Conservation (phyloP, 352 stramenopile genomes). For the Blastocystis sp. region DNA sequence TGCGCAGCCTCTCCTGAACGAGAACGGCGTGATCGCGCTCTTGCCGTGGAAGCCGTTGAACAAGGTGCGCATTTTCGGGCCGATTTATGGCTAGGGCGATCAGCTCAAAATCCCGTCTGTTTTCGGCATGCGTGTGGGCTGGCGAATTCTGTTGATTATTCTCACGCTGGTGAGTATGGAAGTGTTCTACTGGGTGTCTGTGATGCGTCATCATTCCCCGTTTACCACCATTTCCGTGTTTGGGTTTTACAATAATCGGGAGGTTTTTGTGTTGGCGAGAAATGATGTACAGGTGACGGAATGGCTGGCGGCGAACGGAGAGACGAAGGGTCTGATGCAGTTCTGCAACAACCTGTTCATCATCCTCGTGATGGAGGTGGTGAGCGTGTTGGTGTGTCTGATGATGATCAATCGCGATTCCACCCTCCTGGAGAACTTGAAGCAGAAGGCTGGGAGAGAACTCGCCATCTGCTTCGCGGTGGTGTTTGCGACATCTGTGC, state of each 20-base stretch:
- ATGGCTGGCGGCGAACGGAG: constrained; percentile 3
- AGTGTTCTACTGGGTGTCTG: not conserved
- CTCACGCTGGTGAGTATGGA: not conserved
- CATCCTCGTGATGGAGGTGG: constrained; percentile 5
- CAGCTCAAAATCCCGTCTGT: not conserved
- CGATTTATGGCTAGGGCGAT: constrained; percentile 17
- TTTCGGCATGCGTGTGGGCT: not conserved
- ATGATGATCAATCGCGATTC: constrained; percentile 38
- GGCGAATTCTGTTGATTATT: not conserved
- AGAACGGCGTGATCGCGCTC: not conserved
- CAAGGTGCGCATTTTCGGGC: not conserved
- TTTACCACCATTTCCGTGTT: not conserved
- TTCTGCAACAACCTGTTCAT: constrained; percentile 37
- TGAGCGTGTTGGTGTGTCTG: constrained; percentile 16
- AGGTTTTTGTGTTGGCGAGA: not conserved
- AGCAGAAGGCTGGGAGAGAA: not conserved
- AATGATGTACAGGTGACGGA: not conserved
- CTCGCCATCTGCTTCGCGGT: constrained; percentile 5
- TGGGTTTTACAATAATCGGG: not conserved
- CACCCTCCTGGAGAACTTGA: constrained; percentile 17
- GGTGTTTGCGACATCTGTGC: not conserved
- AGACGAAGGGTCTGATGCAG: not conserved
- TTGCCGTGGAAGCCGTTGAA: constrained; percentile 56
- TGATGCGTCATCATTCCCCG: not conserved
- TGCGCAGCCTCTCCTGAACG: constrained; percentile 14